Base-by-base conservation (phyloP, 129 eudicot genomes). In the Arctium minus region DNA sequence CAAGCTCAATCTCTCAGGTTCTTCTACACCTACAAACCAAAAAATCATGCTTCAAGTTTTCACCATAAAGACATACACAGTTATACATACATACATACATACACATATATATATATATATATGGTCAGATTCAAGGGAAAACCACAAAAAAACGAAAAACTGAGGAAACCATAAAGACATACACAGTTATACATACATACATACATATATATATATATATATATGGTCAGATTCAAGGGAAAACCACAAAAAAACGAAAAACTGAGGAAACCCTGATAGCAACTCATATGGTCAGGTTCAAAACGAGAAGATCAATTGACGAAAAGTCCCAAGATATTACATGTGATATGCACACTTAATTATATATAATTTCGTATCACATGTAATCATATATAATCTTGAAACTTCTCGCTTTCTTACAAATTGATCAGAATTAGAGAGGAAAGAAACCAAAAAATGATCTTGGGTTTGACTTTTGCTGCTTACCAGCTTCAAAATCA, bases 1-100 rank as follows among this genome's bases (percentile, higher is more conserved):
- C 78, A 95, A 74, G 78, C 92, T 91, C 73, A 92, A 31, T 80
- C 91, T 91, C 80, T 93, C 93, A 69, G 65, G 15, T 65, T 86
- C 87, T 70, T 80, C 89, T 36, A 76, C 84, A 72, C 92, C 88
- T 89, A 71, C 13, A 80, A 73, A 78, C n/a, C 33, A 73, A 12
- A 18, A 82, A 44, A 42, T 82, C 74, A 78, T 72, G 67, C n/a
- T 70, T 77, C 75, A 68, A 67, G 31, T 38, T 72, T 79, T 81
- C 88, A 78, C 39, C 35, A 56, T 11, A 39, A 42, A 62, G 35
- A 65, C 73, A 71, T 29, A 62, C 17, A 46, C 0, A 69, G 27
- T 38, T 70, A 37, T 7, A 64, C 15, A 35, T 17, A 11, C 17
- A 31, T 37, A 79, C 7, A 30, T 33, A 39, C 50, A 6, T 2